These are phyloP conservation scores for Wallacemonas sp. DNA, from an alignment of 208 protist species.

Conservation along the genomic window DNA sequence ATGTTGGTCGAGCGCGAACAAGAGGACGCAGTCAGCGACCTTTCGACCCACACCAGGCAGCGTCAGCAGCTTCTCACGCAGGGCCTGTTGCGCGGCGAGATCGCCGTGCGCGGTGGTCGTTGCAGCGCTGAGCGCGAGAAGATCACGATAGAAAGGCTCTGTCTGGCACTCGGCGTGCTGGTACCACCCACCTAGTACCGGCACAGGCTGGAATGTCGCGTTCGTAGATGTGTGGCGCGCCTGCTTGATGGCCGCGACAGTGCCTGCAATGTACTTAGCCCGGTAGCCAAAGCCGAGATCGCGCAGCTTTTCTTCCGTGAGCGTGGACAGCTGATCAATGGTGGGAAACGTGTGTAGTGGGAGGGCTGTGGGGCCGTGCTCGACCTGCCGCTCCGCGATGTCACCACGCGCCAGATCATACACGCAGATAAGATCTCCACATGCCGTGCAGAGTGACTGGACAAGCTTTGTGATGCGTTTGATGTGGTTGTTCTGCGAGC, in stretches of 20 bases:
- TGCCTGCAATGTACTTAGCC: conserved; percentile 61
- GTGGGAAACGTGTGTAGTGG: conserved; percentile 52
- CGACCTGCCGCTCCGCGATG: conserved; percentile 6
- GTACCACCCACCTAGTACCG: not conserved
- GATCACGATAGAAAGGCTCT: conserved; percentile 44
- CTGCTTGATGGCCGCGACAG: conserved; percentile 23
- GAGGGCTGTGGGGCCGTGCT: conserved; percentile 23
- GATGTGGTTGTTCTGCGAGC: conserved; percentile 86
- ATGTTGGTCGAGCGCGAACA: conserved; percentile 65
- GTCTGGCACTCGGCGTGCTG: not conserved
- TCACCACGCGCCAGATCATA: conserved; percentile 38
- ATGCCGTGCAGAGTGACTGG: conserved; percentile 36
- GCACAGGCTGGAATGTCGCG: not conserved
- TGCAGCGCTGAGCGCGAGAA: too few species aligned
- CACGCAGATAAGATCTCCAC: conserved; percentile 57
- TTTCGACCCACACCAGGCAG: conserved; percentile 81
- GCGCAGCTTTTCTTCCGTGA: conserved; percentile 40
- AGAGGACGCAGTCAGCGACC: conserved; percentile 80
- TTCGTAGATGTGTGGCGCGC: conserved; percentile 3
- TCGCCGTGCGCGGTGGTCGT: too few species aligned
- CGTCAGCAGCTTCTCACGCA: conserved; percentile 41
- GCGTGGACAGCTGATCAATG: conserved; percentile 34
- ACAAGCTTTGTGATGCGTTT: conserved; percentile 70
- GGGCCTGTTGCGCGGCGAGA: conserved; percentile 3
- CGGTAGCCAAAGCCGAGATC: conserved; percentile 72